phyloP scores from a whole-genome alignment of 805 yeast genomes.

The Lachancea quebecensis region DNA sequence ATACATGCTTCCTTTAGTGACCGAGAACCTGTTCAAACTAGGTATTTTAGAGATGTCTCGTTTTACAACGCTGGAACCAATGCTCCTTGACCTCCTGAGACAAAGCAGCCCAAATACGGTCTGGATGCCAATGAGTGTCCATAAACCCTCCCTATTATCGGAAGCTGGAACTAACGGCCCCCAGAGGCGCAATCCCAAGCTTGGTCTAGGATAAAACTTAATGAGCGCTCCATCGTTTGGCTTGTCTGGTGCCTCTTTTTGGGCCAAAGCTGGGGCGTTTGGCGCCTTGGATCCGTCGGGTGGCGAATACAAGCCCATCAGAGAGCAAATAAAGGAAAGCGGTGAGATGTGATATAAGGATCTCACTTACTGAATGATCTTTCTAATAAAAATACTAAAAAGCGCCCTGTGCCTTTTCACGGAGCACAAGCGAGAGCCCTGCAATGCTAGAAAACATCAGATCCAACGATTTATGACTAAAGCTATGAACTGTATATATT shows the following conservation, averaged over 20 bases:
- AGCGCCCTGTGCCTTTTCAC: no score
- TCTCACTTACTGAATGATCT: background rate
- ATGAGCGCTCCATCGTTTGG: constrained; percentile 7
- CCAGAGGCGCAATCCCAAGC: constrained; percentile 54
- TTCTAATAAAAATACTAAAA: background rate
- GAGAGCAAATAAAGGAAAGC: no score
- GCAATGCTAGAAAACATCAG: no score
- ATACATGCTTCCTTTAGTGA: constrained; percentile 22
- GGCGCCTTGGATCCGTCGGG: constrained; percentile 21
- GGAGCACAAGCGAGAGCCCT: no score
- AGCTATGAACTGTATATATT: background rate
- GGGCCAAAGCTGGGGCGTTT: constrained; percentile 6
- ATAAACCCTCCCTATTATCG: constrained; percentile 51
- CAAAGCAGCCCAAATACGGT: constrained; percentile 39
- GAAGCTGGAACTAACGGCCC: constrained; percentile 72
- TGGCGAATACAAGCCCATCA: constrained; percentile 30
- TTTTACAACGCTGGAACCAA: constrained; percentile 14
- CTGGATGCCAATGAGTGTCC: constrained; percentile 47
- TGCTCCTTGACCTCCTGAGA: constrained; percentile 17
- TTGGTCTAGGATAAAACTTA: constrained; percentile 41
- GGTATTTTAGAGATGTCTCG: constrained; percentile 31
- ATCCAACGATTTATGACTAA: no score
- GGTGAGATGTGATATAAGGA: background rate
- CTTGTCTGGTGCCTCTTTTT: constrained; percentile 15
- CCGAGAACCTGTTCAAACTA: constrained; percentile 30